Evolutionary conservation across 495 filamentous ascomycete genomes (phyloP), one percentile per base, ranked within the genome.

Genomic region (Neurospora sp.): DNA sequence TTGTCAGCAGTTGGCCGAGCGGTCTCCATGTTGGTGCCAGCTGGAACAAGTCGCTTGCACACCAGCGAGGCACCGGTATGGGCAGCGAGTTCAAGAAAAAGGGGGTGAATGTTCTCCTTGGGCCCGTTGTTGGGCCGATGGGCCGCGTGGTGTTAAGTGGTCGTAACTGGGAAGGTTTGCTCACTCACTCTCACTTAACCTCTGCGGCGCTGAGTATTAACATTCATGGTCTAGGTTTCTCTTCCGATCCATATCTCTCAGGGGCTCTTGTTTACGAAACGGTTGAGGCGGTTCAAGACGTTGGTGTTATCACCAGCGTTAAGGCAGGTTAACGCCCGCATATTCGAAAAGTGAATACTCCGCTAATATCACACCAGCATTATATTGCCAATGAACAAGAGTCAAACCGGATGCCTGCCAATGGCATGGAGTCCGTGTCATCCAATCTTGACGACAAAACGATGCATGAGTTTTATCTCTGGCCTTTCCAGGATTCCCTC

Each of bases 391-490:
- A 91, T 73, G 90, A 92, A 74, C 90, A 92, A 79, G 89, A 92
- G 74, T 85, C 85, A 2, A 84, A 91, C 77, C 84, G 91, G 22
- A 90, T 83, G 39, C 84, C 85, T 0, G 75, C 35, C 35, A 75
- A 73, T 27, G 81, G 83, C 10, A 77, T 86, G 0, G 78, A 87
- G 68, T 81, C 86, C 1, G 79, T 90, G 14, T 90, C 87, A 9
- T 85, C 87, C 5, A 90, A 90, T 59, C 87, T 91, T 31, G 89
- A 90, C 70, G 90, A 93, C 75, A 83, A 86, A 68, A 91, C 90
- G 0, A 81, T 93, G 75, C 91, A 93, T 75, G 90, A 93, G 78
- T 73, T 92, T 3, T 93, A 93, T 77, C 83, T 92, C 1, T 94
- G 89, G 89, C 89, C 89, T 0, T 93, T 92, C 78, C 86, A 87